A percentile compares a stretch with the other conserved stretches of the same genome.
phyloP scores from a whole-genome alignment of 176 grass and related monocot genomes.

The Oropetium thomaeum region DNA sequence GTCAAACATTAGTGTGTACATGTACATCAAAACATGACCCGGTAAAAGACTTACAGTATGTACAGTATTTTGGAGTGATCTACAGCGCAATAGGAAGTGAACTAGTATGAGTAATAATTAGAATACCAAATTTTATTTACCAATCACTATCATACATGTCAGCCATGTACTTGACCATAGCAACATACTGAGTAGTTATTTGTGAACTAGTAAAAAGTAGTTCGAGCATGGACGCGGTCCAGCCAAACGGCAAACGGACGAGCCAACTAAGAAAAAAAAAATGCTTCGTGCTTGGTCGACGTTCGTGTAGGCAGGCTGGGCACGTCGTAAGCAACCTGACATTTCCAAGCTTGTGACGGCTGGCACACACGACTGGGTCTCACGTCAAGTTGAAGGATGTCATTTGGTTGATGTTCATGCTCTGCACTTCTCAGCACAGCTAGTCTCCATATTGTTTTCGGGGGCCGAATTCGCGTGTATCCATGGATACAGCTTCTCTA shows the following conservation, averaged over 20 bases:
- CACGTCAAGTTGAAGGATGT: conserved; percentile 20
- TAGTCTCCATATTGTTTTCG: neutral
- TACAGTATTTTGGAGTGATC: neutral
- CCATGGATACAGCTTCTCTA: neutral
- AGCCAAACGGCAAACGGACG: neutral
- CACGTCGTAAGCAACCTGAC: conserved; percentile 30
- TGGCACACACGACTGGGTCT: conserved; percentile 30
- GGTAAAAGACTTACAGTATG: no score
- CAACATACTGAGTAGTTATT: no score
- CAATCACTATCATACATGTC: neutral
- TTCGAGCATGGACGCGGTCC: conserved; percentile 20
- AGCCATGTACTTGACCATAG: neutral
- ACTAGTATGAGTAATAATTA: no score
- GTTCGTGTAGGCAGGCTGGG: conserved; percentile 1
- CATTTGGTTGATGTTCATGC: conserved; percentile 18
- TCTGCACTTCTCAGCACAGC: conserved; percentile 7
- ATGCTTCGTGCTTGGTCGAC: neutral
- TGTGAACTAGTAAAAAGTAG: neutral
- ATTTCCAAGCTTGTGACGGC: conserved; percentile 20
- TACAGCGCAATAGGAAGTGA: neutral
- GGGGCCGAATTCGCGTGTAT: neutral
- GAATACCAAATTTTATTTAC: neutral
- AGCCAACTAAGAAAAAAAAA: neutral
- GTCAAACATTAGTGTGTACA: no score
- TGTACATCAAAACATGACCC: no score